Conservation (phyloP, 306 rosid genomes). For the Rubus idaeus region DNA sequence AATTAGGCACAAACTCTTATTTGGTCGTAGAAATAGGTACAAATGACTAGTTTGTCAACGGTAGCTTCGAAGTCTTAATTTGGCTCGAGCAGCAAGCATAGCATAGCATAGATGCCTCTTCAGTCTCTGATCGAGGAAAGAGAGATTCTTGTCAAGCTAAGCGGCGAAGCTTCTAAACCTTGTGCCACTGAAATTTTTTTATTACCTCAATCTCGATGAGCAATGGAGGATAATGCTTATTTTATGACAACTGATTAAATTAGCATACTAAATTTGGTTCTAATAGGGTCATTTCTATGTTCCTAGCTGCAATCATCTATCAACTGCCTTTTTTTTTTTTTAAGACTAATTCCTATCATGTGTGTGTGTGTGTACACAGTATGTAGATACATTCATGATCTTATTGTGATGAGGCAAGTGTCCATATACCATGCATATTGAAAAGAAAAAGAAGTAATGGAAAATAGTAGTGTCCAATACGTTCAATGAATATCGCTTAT, state of each 20-base stretch:
- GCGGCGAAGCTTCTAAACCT: slow-evolving; percentile 70
- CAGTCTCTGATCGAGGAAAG: slow-evolving; percentile 21
- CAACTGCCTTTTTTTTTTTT: background rate
- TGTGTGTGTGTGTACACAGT: no score
- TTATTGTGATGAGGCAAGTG: background rate
- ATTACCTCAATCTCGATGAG: slow-evolving; percentile 13
- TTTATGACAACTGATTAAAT: background rate
- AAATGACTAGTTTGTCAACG: slow-evolving; percentile 9
- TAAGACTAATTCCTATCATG: background rate
- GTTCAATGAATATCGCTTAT: no score
- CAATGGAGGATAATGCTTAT: slow-evolving; percentile 2
- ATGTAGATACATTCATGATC: no score
- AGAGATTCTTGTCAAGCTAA: slow-evolving; percentile 25
- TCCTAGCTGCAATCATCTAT: background rate
- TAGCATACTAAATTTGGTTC: background rate
- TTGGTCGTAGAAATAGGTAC: background rate
- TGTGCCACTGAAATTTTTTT: slow-evolving; percentile 15
- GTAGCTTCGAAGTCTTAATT: slow-evolving; percentile 6
- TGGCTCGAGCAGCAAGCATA: background rate
- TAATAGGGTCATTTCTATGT: background rate
- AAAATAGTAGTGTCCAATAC: no score
- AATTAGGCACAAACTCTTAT: background rate
- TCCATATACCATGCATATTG: background rate
- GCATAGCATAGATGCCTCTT: slow-evolving; percentile 32
- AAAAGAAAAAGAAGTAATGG: background rate